Evolutionary conservation across 345 rosid species (phyloP).

Genomic region (Syzygium oleosum): DNA sequence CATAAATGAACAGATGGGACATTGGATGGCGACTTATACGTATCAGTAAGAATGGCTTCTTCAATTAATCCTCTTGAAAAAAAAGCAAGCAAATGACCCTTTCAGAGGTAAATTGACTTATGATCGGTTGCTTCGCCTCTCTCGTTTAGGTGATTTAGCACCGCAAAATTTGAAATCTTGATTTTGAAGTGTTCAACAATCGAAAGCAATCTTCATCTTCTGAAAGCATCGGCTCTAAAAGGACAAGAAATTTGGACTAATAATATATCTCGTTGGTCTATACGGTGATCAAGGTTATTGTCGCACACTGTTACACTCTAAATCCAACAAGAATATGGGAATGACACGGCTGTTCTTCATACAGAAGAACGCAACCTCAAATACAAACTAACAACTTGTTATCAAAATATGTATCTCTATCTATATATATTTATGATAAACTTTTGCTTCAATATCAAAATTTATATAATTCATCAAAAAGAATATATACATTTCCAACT

Average conservation of each 20-base stretch:
- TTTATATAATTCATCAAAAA: neutral
- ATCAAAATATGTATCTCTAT: neutral
- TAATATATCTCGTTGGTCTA: neutral
- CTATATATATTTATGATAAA: neutral
- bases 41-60: neutral
- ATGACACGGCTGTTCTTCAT: neutral
- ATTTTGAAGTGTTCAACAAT: neutral
- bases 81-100: neutral
- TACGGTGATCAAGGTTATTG: neutral
- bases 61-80: neutral
- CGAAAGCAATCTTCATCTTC: neutral
- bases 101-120: neutral
- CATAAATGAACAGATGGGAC: neutral
- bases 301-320: neutral
- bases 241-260: neutral
- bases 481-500: neutral
- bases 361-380: neutral
- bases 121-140: neutral
- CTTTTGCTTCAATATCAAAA: accelerated
- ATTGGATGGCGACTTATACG: neutral
- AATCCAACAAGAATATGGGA: neutral
- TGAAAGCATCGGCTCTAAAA: neutral
- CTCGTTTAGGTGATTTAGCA: neutral
- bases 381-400: neutral
- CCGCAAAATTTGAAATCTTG: neutral